Conservation (phyloP, 306 rosid species). For the Carpinus fangiana region DNA sequence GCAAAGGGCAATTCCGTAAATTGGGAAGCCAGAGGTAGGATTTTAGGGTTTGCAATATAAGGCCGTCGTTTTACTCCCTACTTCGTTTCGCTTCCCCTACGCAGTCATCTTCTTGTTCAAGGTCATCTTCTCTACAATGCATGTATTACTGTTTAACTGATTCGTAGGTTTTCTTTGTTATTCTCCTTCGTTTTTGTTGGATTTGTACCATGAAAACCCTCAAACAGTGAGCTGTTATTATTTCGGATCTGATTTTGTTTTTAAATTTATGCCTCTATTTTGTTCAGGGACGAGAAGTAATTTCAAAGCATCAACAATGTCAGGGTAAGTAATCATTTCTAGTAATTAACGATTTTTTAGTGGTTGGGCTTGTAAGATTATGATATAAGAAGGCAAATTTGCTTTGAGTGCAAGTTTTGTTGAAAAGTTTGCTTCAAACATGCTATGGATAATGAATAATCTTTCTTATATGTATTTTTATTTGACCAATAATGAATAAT, state of each 20-base stretch:
- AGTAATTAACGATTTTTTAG: too few species aligned
- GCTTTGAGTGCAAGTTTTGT: neutral
- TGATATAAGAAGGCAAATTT: neutral
- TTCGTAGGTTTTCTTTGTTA: neutral
- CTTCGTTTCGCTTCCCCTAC: neutral
- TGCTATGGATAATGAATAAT: neutral
- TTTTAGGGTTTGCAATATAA: conserved; percentile 5
- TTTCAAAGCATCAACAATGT: neutral
- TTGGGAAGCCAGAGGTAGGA: neutral
- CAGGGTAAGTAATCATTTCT: neutral
- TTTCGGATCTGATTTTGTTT: neutral
- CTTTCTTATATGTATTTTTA: too few species aligned
- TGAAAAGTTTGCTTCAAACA: neutral
- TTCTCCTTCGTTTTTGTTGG: neutral
- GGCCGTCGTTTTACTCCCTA: neutral
- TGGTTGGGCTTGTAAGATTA: neutral
- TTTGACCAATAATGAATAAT: neutral
- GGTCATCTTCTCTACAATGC: neutral
- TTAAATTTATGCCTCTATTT: neutral
- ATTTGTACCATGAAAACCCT: neutral
- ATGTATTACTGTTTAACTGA: neutral
- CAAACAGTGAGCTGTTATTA: neutral
- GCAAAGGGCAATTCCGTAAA: neutral
- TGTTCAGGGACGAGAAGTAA: conserved; percentile 1
- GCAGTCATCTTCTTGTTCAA: neutral